These are phyloP conservation scores for Prillingera fragicola DNA, from an alignment of 1,284 basidiomycete species.

Conservation along the genomic window DNA sequence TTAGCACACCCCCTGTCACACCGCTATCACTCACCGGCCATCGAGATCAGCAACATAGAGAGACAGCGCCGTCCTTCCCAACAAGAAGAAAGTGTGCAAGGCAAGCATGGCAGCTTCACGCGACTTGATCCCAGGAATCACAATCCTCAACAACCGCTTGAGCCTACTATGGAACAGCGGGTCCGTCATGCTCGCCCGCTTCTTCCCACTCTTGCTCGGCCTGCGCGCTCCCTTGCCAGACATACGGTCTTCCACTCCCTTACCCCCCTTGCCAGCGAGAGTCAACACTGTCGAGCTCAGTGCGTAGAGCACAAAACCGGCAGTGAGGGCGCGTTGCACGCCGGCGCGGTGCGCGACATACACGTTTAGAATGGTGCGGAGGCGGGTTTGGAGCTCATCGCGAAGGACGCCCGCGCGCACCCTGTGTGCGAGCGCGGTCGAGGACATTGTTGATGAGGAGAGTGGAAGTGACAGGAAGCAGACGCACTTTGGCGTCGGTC, in stretches of 20 bases:
- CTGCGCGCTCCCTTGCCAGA: background rate
- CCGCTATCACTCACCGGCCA: conserved; percentile 59
- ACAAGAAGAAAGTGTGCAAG: conserved; percentile 80
- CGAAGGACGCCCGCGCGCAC: background rate
- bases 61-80: conserved; percentile 83
- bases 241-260: conserved; percentile 1
- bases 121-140: conserved; percentile 77
- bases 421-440: too few relatives aligned
- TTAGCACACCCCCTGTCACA: background rate
- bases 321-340: conserved; percentile 62
- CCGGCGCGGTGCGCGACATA: conserved; percentile 63
- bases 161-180: conserved; percentile 82
- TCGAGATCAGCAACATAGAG: conserved; percentile 94
- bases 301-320: conserved; percentile 42
- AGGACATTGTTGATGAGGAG: too few relatives aligned
- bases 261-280: conserved; percentile 26
- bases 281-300: conserved; percentile 30
- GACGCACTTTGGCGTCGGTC: too few relatives aligned
- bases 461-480: too few relatives aligned
- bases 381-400: conserved; percentile 10
- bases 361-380: conserved; percentile 17
- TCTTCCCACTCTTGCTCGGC: too few relatives aligned
- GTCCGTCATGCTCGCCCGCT: conserved; percentile 57
- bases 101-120: conserved; percentile 81
- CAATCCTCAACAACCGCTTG: conserved; percentile 71